Percentiles rank a stretch among this genome's conserved stretches.
These are phyloP conservation scores for Labyrinthula sp. DNA, from an alignment of 352 stramenopile genomes.

Conservation along the genomic window DNA sequence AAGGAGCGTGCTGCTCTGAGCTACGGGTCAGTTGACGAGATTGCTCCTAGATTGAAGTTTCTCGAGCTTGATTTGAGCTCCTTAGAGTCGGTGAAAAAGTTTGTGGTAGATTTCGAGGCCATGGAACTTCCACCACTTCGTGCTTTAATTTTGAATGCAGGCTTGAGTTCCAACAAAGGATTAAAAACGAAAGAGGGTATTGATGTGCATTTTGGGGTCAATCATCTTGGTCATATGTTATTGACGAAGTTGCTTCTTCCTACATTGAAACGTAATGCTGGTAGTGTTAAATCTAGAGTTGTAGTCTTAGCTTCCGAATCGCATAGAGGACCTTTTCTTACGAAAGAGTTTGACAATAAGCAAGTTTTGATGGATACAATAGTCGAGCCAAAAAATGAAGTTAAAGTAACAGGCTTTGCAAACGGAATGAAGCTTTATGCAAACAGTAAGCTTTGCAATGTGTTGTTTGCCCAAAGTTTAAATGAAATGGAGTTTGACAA, in stretches of 20 bases:
- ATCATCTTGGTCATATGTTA: constrained; percentile 12
- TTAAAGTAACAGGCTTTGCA: neutral
- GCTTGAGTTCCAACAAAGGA: constrained; percentile 3
- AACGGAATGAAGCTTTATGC: constrained; percentile 14
- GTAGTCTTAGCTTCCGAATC: constrained; percentile 9
- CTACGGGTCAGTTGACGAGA: neutral
- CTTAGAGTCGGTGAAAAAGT: constrained; percentile 4
- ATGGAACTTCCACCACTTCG: constrained; percentile 10
- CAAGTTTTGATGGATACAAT: too few species aligned
- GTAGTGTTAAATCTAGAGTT: constrained; percentile 7
- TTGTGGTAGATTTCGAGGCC: neutral
- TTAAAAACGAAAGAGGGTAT: constrained; percentile 12
- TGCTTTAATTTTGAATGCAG: constrained; percentile 12
- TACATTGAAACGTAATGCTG: neutral
- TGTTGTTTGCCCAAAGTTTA: constrained; percentile 22
- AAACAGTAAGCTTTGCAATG: constrained; percentile 21
- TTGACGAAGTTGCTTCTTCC: constrained; percentile 12
- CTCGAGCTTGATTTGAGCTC: constrained; percentile 4
- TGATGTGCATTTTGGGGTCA: constrained; percentile 8
- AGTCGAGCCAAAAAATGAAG: neutral
- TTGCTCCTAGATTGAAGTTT: neutral
- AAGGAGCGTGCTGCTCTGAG: constrained; percentile 1
- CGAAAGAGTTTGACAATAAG: constrained; percentile 1
- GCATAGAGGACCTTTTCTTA: constrained; percentile 10
- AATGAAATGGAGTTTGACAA: constrained; percentile 7